phyloP scores from a whole-genome alignment of 306 rosid genomes.

The Erythrophleum fordii region DNA sequence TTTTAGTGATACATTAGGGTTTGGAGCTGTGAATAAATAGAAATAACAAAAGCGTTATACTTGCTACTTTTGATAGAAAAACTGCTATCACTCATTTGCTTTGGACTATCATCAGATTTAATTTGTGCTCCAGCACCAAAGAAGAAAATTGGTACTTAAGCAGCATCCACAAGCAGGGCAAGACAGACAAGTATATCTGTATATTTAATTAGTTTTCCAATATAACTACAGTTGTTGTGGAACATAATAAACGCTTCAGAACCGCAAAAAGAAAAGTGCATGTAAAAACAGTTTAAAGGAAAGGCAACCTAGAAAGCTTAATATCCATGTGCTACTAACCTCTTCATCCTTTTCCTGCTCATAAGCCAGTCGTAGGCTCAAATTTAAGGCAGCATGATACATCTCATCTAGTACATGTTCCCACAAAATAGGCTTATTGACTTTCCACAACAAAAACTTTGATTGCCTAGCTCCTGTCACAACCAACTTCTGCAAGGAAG shows the following conservation, averaged over 20 bases:
- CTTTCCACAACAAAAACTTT: conserved; percentile 68
- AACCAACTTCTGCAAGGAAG: conserved; percentile 66
- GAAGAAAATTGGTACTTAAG: background rate
- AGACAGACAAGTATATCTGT: background rate
- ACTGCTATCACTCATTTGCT: background rate
- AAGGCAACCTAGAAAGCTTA: background rate
- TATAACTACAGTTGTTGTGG: background rate
- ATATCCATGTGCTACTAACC: conserved; percentile 47
- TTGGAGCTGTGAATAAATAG: background rate
- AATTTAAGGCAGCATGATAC: conserved; percentile 89
- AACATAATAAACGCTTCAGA: background rate
- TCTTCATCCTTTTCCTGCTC: conserved; percentile 71
- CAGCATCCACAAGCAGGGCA: background rate
- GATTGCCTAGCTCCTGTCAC: conserved; percentile 38
- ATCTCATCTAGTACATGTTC: conserved; percentile 82
- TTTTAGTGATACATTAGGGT: background rate
- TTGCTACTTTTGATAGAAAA: background rate
- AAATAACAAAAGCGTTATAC: background rate
- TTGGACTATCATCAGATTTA: background rate
- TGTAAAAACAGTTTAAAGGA: background rate
- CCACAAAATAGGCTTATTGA: conserved; percentile 63
- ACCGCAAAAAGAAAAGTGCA: background rate
- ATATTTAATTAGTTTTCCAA: background rate
- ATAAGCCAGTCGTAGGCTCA: conserved; percentile 61
- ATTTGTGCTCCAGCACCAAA: background rate